Conservation (phyloP, 352 stramenopile genomes). For the Aphanomyces stellatus region DNA sequence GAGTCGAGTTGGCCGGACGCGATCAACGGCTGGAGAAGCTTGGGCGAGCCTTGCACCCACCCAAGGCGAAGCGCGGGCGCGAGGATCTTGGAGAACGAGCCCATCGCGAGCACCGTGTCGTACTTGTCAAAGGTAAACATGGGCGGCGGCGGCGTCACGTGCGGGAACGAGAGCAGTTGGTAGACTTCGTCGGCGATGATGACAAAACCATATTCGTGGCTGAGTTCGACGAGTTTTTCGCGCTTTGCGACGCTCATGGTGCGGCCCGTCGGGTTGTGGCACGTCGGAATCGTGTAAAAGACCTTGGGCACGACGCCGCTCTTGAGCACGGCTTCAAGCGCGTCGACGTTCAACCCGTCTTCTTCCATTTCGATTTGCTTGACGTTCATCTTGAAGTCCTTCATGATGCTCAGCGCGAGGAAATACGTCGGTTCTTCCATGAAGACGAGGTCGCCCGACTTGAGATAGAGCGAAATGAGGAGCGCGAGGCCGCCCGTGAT, state of each 20-base stretch:
- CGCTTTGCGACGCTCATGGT: conserved; percentile 63
- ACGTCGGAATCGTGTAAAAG: conserved; percentile 90
- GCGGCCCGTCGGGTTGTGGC: conserved; percentile 89
- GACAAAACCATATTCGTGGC: conserved; percentile 66
- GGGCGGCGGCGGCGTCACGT: conserved; percentile 31
- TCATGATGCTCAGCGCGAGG: conserved; percentile 86
- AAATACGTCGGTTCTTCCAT: conserved; percentile 92
- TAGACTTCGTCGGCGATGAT: conserved; percentile 93
- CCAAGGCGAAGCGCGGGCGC: conserved; percentile 83
- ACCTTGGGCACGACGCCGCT: conserved; percentile 69
- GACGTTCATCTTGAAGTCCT: conserved; percentile 76
- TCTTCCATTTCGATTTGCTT: conserved; percentile 65
- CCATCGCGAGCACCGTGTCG: conserved; percentile 71
- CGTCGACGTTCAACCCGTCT: conserved; percentile 55
- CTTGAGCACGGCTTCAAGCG: conserved; percentile 58
- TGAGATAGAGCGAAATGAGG: conserved; percentile 57
- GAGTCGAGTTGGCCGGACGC: conserved; percentile 6
- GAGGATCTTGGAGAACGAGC: conserved; percentile 94
- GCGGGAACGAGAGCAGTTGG: conserved; percentile 82
- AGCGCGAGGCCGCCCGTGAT: conserved; percentile 90
- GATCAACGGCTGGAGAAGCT: conserved; percentile 38
- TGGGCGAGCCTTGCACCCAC: conserved; percentile 58
- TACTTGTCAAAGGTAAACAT: conserved; percentile 59
- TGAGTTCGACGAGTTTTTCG: conserved; percentile 68
- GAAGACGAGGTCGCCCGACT: conserved; percentile 78